phyloP scores from a whole-genome alignment of 1,139 yeast species.

The Geotrichum reessii region DNA sequence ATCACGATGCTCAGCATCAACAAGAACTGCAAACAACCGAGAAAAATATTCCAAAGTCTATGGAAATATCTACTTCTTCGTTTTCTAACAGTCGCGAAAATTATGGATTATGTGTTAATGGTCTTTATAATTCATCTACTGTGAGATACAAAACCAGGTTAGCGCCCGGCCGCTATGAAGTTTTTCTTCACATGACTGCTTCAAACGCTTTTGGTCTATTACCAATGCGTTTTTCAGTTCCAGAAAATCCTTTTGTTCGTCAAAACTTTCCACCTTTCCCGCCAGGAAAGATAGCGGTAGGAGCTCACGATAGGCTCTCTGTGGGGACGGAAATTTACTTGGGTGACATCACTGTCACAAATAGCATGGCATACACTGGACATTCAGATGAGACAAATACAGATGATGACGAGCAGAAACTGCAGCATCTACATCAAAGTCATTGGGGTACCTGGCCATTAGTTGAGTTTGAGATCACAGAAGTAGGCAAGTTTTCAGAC shows the following conservation, averaged over 20 bases:
- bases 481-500: slow-evolving; percentile 13
- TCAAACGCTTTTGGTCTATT: slow-evolving; percentile 23
- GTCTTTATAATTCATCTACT: background rate
- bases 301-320: slow-evolving; percentile 6
- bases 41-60: background rate
- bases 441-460: slow-evolving; percentile 13
- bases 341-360: slow-evolving; percentile 16
- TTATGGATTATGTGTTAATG: background rate
- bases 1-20: background rate
- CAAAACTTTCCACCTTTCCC: slow-evolving; percentile 17
- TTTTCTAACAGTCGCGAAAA: background rate
- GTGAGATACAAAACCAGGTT: slow-evolving; percentile 27
- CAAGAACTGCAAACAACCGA: background rate
- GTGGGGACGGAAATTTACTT: slow-evolving; percentile 10
- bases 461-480: slow-evolving; percentile 15
- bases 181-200: slow-evolving; percentile 25
- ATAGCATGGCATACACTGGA: background rate
- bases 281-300: slow-evolving; percentile 13
- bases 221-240: slow-evolving; percentile 24
- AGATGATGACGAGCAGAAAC: background rate
- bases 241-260: slow-evolving; percentile 12
- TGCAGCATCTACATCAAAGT: background rate
- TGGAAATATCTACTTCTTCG: background rate
- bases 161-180: slow-evolving; percentile 28
- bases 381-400: background rate